A percentile compares a stretch with the other conserved stretches of the same genome.
Conservation (phyloP, 164 flowering plant genomes). For the Chimonanthus praecox region DNA sequence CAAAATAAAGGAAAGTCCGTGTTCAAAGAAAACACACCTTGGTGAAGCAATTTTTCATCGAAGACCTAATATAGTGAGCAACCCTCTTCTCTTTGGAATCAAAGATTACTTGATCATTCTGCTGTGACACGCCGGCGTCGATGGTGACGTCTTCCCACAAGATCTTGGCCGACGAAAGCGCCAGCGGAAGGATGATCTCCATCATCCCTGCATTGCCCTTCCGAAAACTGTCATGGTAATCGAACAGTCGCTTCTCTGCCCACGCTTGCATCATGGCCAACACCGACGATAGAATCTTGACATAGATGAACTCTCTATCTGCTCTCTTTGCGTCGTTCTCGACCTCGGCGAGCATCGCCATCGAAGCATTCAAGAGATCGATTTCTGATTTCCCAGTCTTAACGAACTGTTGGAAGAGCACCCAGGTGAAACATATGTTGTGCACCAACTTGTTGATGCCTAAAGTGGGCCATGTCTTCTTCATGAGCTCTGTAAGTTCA, state of each 20-base stretch:
- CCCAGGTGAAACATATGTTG: conserved; percentile 85
- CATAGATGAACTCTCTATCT: conserved; percentile 41
- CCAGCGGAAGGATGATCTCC: conserved; percentile 69
- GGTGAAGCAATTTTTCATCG: conserved; percentile 55
- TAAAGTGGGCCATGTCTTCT: conserved; percentile 87
- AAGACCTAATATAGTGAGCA: conserved; percentile 60
- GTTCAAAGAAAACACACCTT: conserved; percentile 36
- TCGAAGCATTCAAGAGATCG: conserved; percentile 65
- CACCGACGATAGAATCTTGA: conserved; percentile 46
- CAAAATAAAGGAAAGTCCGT: too few relatives aligned
- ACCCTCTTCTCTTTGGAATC: conserved; percentile 45
- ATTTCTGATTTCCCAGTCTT: conserved; percentile 54
- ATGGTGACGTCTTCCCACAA: conserved; percentile 48
- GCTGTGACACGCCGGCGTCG: conserved; percentile 16
- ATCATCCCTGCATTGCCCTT: conserved; percentile 40
- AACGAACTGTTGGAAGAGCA: conserved; percentile 70
- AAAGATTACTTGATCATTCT: conserved; percentile 20
- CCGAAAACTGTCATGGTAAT: conserved; percentile 57
- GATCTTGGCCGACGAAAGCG: conserved; percentile 54
- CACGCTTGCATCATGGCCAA: conserved; percentile 60
- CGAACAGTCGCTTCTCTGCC: conserved; percentile 61
- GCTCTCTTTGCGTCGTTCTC: conserved; percentile 54
- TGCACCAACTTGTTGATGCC: conserved; percentile 56
- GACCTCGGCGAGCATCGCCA: conserved; percentile 64
- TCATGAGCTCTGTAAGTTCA: conserved; percentile 81